phyloP scores from a whole-genome alignment of 768 basidiomycete genomes.

The Termitomyces sp. region DNA sequence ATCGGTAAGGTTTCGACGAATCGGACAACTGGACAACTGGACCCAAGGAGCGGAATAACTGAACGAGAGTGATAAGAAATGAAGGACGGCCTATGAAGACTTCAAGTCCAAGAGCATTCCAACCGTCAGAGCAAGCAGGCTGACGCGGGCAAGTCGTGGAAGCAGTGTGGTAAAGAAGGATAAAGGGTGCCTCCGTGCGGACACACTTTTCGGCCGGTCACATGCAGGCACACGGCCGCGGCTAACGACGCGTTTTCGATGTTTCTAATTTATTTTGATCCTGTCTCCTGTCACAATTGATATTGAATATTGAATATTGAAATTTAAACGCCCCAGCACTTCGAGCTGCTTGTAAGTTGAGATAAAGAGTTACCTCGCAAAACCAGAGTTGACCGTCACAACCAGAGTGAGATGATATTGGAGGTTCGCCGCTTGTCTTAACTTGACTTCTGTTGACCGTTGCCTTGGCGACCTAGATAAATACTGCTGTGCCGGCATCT shows the following conservation, averaged over 20 bases:
- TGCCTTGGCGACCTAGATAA: neutral
- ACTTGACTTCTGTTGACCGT: neutral
- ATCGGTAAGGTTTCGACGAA: conserved; percentile 14
- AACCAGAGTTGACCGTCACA: neutral
- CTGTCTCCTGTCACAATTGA: neutral
- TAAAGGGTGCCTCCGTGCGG: neutral
- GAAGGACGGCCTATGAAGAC: neutral
- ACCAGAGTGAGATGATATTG: neutral
- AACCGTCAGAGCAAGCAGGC: neutral
- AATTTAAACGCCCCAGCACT: neutral
- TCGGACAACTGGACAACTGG: conserved; percentile 9
- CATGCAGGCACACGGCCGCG: conserved; percentile 2
- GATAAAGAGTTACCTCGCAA: neutral
- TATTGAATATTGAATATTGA: too few relatives aligned
- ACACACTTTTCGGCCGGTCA: neutral
- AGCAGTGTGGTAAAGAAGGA: neutral
- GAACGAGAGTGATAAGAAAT: conserved; percentile 5
- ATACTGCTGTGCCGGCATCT: neutral
- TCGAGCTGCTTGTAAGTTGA: neutral
- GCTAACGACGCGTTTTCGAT: conserved; percentile 1
- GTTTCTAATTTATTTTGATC: neutral
- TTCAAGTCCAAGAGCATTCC: neutral
- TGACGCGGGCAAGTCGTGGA: neutral
- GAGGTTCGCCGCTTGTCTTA: neutral
- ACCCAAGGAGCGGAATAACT: neutral